A percentile compares a stretch with the other conserved stretches of the same genome.
phyloP scores from a whole-genome alignment of 495 filamentous ascomycete species.

The Usnea hakonensis region DNA sequence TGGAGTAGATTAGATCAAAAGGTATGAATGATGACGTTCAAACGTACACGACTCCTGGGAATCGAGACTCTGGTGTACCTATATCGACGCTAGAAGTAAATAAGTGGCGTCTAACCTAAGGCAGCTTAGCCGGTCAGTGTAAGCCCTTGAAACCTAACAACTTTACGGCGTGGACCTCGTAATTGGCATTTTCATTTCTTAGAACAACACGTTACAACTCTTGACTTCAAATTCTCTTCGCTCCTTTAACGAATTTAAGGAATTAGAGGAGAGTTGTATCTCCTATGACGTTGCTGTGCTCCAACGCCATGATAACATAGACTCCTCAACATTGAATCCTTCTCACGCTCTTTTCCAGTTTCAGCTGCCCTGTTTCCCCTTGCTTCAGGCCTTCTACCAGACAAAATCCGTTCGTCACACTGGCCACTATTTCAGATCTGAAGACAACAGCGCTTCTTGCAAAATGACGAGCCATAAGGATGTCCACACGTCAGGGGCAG shows the following conservation, averaged over 20 bases:
- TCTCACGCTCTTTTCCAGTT: constrained; percentile 15
- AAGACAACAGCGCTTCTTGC: neutral
- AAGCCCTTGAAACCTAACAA: neutral
- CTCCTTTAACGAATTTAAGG: neutral
- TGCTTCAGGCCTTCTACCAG: constrained; percentile 1
- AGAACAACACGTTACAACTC: constrained; percentile 13
- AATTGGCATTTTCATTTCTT: neutral
- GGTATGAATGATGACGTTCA: too few relatives aligned
- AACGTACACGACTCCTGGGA: too few relatives aligned
- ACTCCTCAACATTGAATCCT: neutral
- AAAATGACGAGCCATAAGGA: constrained; percentile 46
- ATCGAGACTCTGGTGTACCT: too few relatives aligned
- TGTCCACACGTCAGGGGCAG: constrained; percentile 57
- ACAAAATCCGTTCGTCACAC: neutral
- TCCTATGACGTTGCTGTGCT: neutral
- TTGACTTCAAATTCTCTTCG: neutral
- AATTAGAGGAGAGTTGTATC: neutral
- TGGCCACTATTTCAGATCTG: neutral
- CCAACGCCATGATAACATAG: constrained; percentile 5
- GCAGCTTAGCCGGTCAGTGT: too few relatives aligned
- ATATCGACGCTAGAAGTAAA: too few relatives aligned
- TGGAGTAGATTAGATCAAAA: too few relatives aligned
- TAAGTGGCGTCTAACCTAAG: too few relatives aligned
- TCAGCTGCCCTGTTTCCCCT: constrained; percentile 3
- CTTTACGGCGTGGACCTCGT: constrained; percentile 5